A percentile compares a stretch with the other conserved stretches of the same genome.
These are phyloP conservation scores for Aspergillus sp. DNA, from an alignment of 2,329 filamentous ascomycete species.

Conservation along the genomic window DNA sequence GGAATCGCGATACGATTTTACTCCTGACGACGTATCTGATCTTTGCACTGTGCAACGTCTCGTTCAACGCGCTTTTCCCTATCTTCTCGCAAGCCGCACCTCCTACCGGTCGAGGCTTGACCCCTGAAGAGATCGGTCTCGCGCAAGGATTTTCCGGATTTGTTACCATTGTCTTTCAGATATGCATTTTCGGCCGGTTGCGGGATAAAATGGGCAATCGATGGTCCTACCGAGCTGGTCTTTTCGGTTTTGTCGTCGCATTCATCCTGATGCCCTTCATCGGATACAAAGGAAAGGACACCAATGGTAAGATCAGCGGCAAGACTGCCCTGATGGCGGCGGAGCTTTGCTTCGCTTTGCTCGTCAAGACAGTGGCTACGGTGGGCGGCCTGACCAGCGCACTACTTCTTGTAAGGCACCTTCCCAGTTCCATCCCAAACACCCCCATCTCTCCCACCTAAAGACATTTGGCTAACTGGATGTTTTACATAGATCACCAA, in stretches of 20 bases:
- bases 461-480: neutral
- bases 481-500: conserved; percentile 73
- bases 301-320: conserved; percentile 57
- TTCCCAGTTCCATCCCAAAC: no score
- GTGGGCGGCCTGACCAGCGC: conserved; percentile 89
- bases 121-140: conserved; percentile 78
- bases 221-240: conserved; percentile 73
- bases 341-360: conserved; percentile 76
- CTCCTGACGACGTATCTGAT: conserved; percentile 84
- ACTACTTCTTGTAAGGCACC: conserved; percentile 68
- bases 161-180: conserved; percentile 86
- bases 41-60: conserved; percentile 91
- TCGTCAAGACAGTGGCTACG: conserved; percentile 86
- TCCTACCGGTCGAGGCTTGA: conserved; percentile 74
- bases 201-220: conserved; percentile 81
- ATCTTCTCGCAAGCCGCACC: conserved; percentile 78
- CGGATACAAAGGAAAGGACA: conserved; percentile 66
- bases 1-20: conserved; percentile 78
- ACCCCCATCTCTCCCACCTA: no score
- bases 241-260: conserved; percentile 76
- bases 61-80: conserved; percentile 92
- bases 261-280: conserved; percentile 90
- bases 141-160: conserved; percentile 80
- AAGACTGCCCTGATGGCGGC: conserved; percentile 72
- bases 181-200: conserved; percentile 77